Percentiles rank a stretch among this genome's conserved stretches.
Conservation (phyloP, 805 yeast genomes). For the Monosporozyma aerobia region DNA sequence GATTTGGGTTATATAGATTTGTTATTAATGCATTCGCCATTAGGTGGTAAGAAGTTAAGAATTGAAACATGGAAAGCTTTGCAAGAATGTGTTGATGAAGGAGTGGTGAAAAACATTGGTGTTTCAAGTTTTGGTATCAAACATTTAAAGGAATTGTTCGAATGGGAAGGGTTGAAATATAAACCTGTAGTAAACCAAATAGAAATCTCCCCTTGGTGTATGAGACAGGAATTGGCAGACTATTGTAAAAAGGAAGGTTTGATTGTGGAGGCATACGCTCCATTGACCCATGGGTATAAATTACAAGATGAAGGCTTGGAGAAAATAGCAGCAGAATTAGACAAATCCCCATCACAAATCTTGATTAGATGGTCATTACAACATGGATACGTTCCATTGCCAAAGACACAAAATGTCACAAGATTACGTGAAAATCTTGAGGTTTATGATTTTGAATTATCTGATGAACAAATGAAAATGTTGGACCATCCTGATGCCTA, state of each 20-base stretch:
- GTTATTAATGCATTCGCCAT: constrained; percentile 58
- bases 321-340: constrained; percentile 40
- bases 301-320: constrained; percentile 45
- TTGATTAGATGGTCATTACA: constrained; percentile 65
- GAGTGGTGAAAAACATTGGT: constrained; percentile 58
- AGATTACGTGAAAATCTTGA: constrained; percentile 49
- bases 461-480: constrained; percentile 32
- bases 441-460: constrained; percentile 42
- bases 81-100: constrained; percentile 59
- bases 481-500: constrained; percentile 47
- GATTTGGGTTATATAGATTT: constrained; percentile 63
- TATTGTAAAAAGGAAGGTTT: constrained; percentile 49
- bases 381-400: constrained; percentile 63
- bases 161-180: constrained; percentile 44
- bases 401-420: constrained; percentile 47
- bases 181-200: constrained; percentile 73
- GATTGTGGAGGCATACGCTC: constrained; percentile 68
- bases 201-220: constrained; percentile 80
- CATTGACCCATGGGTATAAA: constrained; percentile 58
- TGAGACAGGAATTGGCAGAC: constrained; percentile 52
- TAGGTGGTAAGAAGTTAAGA: constrained; percentile 38
- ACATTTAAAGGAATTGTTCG: constrained; percentile 52
- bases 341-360: constrained; percentile 50
- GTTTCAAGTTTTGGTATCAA: constrained; percentile 63
- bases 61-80: constrained; percentile 61